Base-by-base conservation (phyloP, 768 basidiomycete species). In the Rhizopogon salebrosus region DNA sequence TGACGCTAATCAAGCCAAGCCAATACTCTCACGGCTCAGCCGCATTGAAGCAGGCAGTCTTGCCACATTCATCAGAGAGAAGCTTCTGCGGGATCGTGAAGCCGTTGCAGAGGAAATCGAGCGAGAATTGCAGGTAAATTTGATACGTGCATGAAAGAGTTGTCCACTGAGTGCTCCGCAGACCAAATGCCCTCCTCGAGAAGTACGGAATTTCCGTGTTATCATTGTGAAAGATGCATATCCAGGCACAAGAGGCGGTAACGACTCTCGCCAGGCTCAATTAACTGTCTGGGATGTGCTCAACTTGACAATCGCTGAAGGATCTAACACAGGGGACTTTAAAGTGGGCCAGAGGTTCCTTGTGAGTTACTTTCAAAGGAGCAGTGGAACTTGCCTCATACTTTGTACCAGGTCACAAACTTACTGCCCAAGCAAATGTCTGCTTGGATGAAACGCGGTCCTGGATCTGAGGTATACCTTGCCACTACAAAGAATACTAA, bases 261-360 rank as follows among this genome's bases (percentile, higher is more conserved):
- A 77, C 0, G 71, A 80, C 7, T 72, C 78, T 54, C 78, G 90
- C 46, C 75, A 70, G 1, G 93, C 85, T 0, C 88, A 90, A 63
- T 58, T 98, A 50, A 94, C 87, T 0, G 78, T 95, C 3, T 94
- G 91, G 91, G 90, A 95, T 60, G 84, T 80, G 2, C 69, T 80
- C 3, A 71, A 71, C 11, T 54, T 87, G 24, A 72, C 70, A 0
- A 60, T 73, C n/a, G 70, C 71, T 22, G 85, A 87, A 56, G 80
- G 75, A 4, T 73, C 67, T n/a, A 62, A 65, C 49, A 62, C 75
- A 46, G 75, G 82, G 31, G 55, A 71, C 4, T 81, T 95, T 55
- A 68, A 73, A 40, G 75, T 76, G 27, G 87, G 89, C 1, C 80
- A 86, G 62, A 70, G 82, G 51, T 94, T 85, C 62, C 60, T 85